Evolutionary conservation across 352 stramenopile species (phyloP).

Genomic region (Phytophthora gonapodyides): DNA sequence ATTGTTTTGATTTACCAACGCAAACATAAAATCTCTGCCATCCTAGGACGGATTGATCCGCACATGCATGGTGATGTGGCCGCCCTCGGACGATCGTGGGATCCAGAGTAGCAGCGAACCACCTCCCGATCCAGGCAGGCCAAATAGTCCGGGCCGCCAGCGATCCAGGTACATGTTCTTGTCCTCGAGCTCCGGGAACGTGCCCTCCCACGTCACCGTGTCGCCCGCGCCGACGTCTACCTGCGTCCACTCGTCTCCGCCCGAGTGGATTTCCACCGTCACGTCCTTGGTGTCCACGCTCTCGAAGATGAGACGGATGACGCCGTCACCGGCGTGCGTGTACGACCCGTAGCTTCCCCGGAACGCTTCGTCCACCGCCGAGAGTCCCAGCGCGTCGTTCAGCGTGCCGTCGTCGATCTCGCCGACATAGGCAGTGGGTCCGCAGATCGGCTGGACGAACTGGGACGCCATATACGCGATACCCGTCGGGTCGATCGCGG

Average conservation of each 20-base stretch:
- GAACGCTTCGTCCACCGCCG: conserved; percentile 42
- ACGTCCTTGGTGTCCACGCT: conserved; percentile 42
- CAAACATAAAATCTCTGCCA: conserved; percentile 3
- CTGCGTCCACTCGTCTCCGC: conserved; percentile 26
- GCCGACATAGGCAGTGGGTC: conserved; percentile 44
- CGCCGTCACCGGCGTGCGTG: conserved; percentile 30
- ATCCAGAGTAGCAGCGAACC: conserved; percentile 38
- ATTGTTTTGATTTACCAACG: conserved; percentile 8
- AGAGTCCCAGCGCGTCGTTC: conserved; percentile 35
- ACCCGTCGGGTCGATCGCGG: conserved; percentile 44
- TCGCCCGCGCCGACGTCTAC: conserved; percentile 29
- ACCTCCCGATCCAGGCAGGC: conserved; percentile 25
- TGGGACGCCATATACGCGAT: conserved; percentile 51
- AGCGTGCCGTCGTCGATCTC: conserved; percentile 51
- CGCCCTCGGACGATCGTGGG: conserved; percentile 33
- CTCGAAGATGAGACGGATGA: conserved; percentile 37
- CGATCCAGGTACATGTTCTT: conserved; percentile 48
- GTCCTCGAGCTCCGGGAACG: conserved; percentile 37
- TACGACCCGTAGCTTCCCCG: conserved; percentile 36
- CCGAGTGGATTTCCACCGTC: conserved; percentile 31
- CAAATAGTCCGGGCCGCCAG: conserved; percentile 36
- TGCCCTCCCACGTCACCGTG: conserved; percentile 31
- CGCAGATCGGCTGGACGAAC: conserved; percentile 59
- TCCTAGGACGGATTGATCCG: conserved; percentile 44
- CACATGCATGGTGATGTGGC: conserved; percentile 48